Percentiles rank a stretch among this genome's conserved stretches.
phyloP scores from a whole-genome alignment of 2,329 filamentous ascomycete genomes.

The Juglanconis oblonga region DNA sequence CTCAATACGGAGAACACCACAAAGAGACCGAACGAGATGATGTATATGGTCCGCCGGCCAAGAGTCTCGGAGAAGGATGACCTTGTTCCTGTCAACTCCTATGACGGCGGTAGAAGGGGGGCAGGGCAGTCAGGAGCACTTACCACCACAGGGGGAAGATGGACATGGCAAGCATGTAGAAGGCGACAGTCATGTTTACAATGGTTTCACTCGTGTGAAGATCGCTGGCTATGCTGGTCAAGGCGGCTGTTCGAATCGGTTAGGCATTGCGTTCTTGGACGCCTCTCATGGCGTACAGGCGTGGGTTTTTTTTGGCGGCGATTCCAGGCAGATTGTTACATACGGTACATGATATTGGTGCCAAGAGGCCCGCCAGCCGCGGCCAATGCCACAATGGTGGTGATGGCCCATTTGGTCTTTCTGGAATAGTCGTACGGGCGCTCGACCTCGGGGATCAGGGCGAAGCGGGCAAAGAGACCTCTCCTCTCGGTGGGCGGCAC shows the following conservation, averaged over 20 bases:
- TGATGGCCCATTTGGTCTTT: conserved; percentile 81
- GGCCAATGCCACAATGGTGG: conserved; percentile 71
- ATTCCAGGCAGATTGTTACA: conserved; percentile 29
- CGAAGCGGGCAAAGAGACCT: conserved; percentile 69
- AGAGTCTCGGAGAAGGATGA: conserved; percentile 73
- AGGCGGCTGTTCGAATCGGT: conserved; percentile 52
- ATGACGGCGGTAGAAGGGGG: too few species aligned
- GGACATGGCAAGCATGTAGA: conserved; percentile 81
- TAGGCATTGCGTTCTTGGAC: background rate
- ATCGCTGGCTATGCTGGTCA: conserved; percentile 60
- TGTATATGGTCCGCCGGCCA: conserved; percentile 75
- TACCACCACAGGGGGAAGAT: conserved; percentile 83
- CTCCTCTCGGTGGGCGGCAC: conserved; percentile 53
- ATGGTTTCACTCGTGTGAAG: conserved; percentile 62
- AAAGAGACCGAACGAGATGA: conserved; percentile 71
- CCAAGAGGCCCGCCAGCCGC: conserved; percentile 79
- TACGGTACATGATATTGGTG: conserved; percentile 79
- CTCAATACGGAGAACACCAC: conserved; percentile 67
- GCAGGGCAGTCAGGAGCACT: background rate
- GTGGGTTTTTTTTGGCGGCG: background rate
- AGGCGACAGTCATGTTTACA: conserved; percentile 71
- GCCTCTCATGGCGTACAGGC: conserved; percentile 5
- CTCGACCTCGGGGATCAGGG: conserved; percentile 76
- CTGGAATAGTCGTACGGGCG: conserved; percentile 70
- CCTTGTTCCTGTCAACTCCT: conserved; percentile 21